Base-by-base conservation (phyloP, 495 filamentous ascomycete species). In the Penicillium egyptiacum region DNA sequence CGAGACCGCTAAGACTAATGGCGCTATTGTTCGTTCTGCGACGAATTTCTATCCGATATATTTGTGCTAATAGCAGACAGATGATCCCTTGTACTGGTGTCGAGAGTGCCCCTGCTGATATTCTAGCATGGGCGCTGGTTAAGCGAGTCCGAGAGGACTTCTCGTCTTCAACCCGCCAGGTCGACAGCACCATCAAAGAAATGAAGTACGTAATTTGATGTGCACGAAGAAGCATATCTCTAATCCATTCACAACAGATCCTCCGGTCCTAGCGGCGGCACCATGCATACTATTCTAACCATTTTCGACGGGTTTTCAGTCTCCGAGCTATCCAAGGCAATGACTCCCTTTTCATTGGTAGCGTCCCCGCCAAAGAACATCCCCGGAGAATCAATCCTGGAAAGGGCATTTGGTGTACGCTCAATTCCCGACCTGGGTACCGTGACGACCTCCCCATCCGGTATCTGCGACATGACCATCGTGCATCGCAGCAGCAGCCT, bases 11-110 rank as follows among this genome's bases (percentile, higher is more conserved):
- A 85, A 91, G 64, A 69, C 72, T 14, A 91, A 79, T 58, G 88
- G 89, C 44, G 88, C 90, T 25, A 88, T 94, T 70, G 83, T 85
- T 63, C 58, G 82, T 66, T 10, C 41, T 41, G 31, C 45, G 3
- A 11, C 26, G 2, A 17, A 7, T 45, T 14, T 30, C 16, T 17
- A 2, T 17, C 9, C 7, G n/a, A n/a, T 40, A 44, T n/a, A 16
- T 20, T 47, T 6, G 39, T 57, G 12, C 66, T 77, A 59, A 78
- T 49, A 5, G 8, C 20, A n/a, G 17, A 8, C 45, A 85, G 82
- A 88, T 97, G 55, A 91, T 98, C 50, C 89, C 91, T 9, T 87
- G 91, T 63, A 84, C 86, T 62, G 94, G 89, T 14, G 73, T 97
- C 46, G 94, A 98, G 66, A 92, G 89, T 37, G 90, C 86, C 1